Base-by-base conservation (phyloP, 2,329 filamentous ascomycete species). In the Aphanocladium album region DNA sequence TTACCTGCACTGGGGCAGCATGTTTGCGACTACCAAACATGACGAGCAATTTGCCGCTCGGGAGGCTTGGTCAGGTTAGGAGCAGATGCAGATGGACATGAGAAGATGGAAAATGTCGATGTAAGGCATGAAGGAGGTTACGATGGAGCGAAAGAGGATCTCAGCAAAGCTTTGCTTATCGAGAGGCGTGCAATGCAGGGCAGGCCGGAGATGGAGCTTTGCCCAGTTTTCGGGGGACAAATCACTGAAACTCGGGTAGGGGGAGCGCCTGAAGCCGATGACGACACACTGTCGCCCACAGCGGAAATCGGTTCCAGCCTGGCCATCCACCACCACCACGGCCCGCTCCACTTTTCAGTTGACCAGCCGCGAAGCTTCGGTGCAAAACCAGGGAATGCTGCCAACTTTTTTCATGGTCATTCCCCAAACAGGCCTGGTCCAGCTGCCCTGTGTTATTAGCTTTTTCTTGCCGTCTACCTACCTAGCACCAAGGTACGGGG, bases 11-110 rank as follows among this genome's bases (percentile, higher is more conserved):
- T 37, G 61, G 61, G 12, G 65, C 45, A 50, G 58, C 61, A 45
- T 61, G 64, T 49, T 62, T 60, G 45, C 63, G 64, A 41, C 63
- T 60, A 37, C 64, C 64, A 65, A 66, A 65, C 65, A 66, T 66
- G 49, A 45, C 43, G 61, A 25, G 41, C 51, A 60, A 55, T 27
- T 46, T 39, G 52, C 47, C 35, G 46, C 46, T 35, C 35, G 27
- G 25, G 16, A 37, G 46, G 35, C 46, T 52, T 41, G n/a, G 30
- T 35, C 53, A 21, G 37, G n/a, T 47, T 53, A 47, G 19, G 37
- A 25, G 49, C n/a, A 16, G 37, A 47, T 19, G 47, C 25, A 19
- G 37, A 47, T 19, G 47, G 23, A 47, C 53, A 62, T 52, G 19
- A 52, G 53, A 61, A 30, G 30, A 49, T 37, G 50, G 39, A 35